Percentiles rank a stretch among this genome's conserved stretches.
Conservation (phyloP, 1,284 basidiomycete genomes). For the Trichosporon coremiiforme region DNA sequence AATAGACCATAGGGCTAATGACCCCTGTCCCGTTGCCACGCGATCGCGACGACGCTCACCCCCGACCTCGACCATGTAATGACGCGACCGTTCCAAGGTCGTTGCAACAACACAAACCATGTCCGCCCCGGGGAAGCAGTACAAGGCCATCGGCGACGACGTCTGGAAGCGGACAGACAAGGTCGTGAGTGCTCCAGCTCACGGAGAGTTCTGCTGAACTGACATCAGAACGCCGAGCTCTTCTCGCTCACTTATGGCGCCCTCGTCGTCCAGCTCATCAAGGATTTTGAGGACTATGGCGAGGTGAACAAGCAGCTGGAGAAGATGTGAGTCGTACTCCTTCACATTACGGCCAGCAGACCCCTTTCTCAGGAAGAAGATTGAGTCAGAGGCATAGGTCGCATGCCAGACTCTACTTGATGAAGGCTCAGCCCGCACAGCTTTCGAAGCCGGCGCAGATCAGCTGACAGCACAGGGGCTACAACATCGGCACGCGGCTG, state of each 20-base stretch:
- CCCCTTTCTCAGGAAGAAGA: no score
- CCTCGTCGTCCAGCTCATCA: constrained; percentile 95
- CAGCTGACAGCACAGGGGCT: constrained; percentile 73
- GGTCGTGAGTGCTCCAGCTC: constrained; percentile 65
- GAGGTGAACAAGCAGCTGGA: constrained; percentile 71
- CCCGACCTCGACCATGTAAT: not conserved
- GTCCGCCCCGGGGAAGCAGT: constrained; percentile 45
- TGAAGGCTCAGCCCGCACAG: no score
- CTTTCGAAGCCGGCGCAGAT: no score
- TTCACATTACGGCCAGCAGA: no score
- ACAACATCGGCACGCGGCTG: constrained; percentile 93
- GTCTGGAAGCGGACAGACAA: constrained; percentile 92
- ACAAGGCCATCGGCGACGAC: constrained; percentile 65
- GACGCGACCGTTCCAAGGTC: not conserved
- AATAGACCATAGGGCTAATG: not conserved
- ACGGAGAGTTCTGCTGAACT: not conserved
- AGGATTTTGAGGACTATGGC: constrained; percentile 97
- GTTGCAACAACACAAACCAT: constrained; percentile 23
- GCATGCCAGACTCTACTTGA: no score
- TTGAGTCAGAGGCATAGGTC: no score
- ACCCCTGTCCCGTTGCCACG: not conserved
- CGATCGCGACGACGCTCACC: not conserved
- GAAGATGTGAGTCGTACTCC: constrained; percentile 60
- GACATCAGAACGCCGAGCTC: constrained; percentile 76
- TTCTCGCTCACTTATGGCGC: constrained; percentile 97